Percentiles rank a stretch among this genome's conserved stretches.
Evolutionary conservation across 306 rosid genomes (phyloP).

Genomic region (Glycine latifolia): DNA sequence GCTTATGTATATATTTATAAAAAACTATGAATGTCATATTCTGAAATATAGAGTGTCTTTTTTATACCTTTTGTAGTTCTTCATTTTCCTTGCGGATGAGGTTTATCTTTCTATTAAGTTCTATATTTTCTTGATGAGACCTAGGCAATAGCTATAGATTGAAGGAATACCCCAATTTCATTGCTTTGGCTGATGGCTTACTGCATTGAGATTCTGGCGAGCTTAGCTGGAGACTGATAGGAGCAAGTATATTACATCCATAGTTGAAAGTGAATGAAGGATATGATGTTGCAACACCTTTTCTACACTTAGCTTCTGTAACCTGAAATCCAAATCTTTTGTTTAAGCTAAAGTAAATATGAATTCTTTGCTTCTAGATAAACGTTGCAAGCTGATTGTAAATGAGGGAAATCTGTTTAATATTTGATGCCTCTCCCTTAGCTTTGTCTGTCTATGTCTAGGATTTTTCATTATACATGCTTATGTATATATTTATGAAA

Average conservation of each 20-base stretch:
- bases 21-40: background rate
- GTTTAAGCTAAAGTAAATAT: background rate
- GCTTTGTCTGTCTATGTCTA: background rate
- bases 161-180: conserved; percentile 64
- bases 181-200: conserved; percentile 49
- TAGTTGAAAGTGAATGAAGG: conserved; percentile 40
- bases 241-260: conserved; percentile 48
- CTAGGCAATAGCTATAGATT: conserved; percentile 7
- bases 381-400: background rate
- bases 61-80: conserved; percentile 58
- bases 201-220: conserved; percentile 59
- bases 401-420: background rate
- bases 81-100: conserved; percentile 52
- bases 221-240: conserved; percentile 67
- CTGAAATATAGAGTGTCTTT: background rate
- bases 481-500: background rate
- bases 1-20: background rate
- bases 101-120: conserved; percentile 53
- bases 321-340: conserved; percentile 51
- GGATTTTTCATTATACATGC: background rate
- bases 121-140: conserved; percentile 46
- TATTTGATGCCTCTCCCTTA: background rate
- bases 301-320: conserved; percentile 43
- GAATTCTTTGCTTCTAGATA: background rate
- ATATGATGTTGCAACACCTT: conserved; percentile 40